phyloP scores from a whole-genome alignment of 2,329 filamentous ascomycete genomes.

The Penicillium rolfsii region DNA sequence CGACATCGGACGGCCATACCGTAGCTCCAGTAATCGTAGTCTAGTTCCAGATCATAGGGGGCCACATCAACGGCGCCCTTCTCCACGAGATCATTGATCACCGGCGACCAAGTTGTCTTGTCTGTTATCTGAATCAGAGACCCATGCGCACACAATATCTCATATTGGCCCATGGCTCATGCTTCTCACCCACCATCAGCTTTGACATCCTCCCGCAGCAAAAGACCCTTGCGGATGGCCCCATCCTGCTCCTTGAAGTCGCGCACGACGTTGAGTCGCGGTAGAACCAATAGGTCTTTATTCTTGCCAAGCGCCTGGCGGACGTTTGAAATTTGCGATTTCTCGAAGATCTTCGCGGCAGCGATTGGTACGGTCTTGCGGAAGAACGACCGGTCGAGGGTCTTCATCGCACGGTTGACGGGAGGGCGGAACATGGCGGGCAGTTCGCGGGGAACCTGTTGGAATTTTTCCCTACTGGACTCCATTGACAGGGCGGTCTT shows the following conservation, averaged over 20 bases:
- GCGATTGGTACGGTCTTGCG: conserved; percentile 73
- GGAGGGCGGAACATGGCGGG: conserved; percentile 73
- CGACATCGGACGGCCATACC: conserved; percentile 53
- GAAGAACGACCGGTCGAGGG: conserved; percentile 84
- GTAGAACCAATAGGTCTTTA: conserved; percentile 66
- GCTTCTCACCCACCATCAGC: conserved; percentile 44
- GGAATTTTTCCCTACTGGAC: conserved; percentile 17
- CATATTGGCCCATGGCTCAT: background rate
- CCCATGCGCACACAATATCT: conserved; percentile 7
- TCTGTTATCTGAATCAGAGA: conserved; percentile 48
- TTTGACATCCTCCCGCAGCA: conserved; percentile 45
- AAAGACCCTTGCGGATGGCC: conserved; percentile 41
- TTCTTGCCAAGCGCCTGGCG: conserved; percentile 67
- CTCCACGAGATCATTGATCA: conserved; percentile 69
- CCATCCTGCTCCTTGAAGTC: conserved; percentile 60
- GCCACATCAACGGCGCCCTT: conserved; percentile 70
- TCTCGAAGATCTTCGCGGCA: conserved; percentile 76
- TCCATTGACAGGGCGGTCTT: conserved; percentile 26
- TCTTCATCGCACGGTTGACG: conserved; percentile 75
- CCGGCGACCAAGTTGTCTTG: conserved; percentile 74
- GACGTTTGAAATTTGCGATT: conserved; percentile 72
- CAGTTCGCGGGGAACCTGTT: conserved; percentile 33
- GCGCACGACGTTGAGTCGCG: conserved; percentile 66
- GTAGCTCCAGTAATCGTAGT: conserved; percentile 87
- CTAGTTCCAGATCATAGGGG: conserved; percentile 74